Base-by-base conservation (phyloP, 805 yeast genomes). In the Debaryomyces hansenii region DNA sequence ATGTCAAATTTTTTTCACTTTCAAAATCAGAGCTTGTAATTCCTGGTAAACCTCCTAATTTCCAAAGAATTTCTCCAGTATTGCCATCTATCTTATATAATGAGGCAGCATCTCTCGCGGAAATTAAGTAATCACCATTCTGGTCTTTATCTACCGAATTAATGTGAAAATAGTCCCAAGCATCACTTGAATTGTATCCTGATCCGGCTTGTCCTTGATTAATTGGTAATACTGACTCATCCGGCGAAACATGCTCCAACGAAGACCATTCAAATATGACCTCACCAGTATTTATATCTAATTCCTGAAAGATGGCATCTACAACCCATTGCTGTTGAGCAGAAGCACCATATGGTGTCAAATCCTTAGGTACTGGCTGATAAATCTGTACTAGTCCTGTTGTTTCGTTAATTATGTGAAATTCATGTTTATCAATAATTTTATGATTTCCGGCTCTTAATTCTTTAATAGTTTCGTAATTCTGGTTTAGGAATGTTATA, bases 141-240 rank as follows among this genome's bases (percentile, higher is more conserved):
- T 49, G 59, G 49, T 67, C 69, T 46, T 68, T 69, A 45, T 67
- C 73, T 31, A 67, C 68, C 1, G 73, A 67, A 44, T 69, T 69
- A 46, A 68, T 64, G 49, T 69, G 73, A 59, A 67, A 67, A 44
- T 64, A 68, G 50, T 68, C 73, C 71, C 72, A 69, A 8, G 74
- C 72, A 49, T 57, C 62, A 44, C 61, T 53, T 7, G 67, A 62
- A 34, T 60, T 60, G 41, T 44, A 56, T 2, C 71, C 72, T n/a
- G 57, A 49, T 14, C 72, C 72, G 9, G 68, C 69, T n/a, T 54
- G 57, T 4, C 64, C 69, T 20, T 58, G 53, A n/a, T 55, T 57
- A 14, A 66, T 40, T 2, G 65, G 59, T 7, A 68, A 46, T n/a
- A 58, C 60, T 1, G 72, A 64, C 37, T 62, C 67, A 11, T 46